Evolutionary conservation across 768 basidiomycete species (phyloP).

Genomic region (Psilocybe azurescens): DNA sequence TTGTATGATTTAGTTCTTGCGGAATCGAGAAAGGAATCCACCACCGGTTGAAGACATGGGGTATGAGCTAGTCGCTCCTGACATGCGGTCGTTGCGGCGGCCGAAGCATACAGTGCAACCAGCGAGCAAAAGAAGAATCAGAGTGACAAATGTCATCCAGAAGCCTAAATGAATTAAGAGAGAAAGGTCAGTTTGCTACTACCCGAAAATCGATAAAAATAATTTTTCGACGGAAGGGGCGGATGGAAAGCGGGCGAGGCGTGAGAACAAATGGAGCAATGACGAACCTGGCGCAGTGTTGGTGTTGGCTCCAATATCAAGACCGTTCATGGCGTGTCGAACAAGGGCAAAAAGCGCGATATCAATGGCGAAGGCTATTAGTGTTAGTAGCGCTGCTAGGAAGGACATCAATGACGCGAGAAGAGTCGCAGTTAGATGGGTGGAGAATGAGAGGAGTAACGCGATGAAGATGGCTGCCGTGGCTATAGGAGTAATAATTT

Average conservation of each 20-base stretch:
- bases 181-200: background rate
- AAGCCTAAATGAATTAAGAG: constrained; percentile 58
- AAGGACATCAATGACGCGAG: constrained; percentile 71
- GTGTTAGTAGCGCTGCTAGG: constrained; percentile 68
- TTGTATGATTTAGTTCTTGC: constrained; percentile 5
- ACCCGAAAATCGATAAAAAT: too few relatives aligned
- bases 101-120: constrained; percentile 77
- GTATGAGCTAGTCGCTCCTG: constrained; percentile 25
- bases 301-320: constrained; percentile 53
- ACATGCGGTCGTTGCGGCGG: constrained; percentile 58
- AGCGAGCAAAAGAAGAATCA: constrained; percentile 67
- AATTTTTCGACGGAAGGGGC: too few relatives aligned
- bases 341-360: constrained; percentile 72
- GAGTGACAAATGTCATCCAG: constrained; percentile 74
- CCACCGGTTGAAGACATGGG: constrained; percentile 9
- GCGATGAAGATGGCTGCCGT: constrained; percentile 68
- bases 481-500: constrained; percentile 33
- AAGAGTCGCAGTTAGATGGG: constrained; percentile 49
- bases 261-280: constrained; percentile 7
- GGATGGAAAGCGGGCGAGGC: background rate
- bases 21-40: constrained; percentile 15
- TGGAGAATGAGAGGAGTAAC: constrained; percentile 63
- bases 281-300: constrained; percentile 66
- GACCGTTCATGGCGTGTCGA: constrained; percentile 58
- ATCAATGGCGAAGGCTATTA: constrained; percentile 79